Conservation (phyloP, 768 basidiomycete species). For the Mycena maculata region DNA sequence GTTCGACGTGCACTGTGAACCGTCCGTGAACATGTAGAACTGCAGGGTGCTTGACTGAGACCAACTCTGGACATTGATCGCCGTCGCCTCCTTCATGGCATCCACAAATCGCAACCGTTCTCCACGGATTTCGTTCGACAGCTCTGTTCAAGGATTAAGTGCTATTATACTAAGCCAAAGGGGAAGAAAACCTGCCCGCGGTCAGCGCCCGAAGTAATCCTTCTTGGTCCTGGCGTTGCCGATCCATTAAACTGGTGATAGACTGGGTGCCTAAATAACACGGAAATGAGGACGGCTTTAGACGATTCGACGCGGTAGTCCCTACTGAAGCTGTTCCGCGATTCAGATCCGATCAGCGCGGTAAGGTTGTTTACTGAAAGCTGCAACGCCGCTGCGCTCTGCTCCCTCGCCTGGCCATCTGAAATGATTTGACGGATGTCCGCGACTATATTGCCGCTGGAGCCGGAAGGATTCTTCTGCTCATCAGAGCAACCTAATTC, state of each 20-base stretch:
- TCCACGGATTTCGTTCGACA: slow-evolving; percentile 86
- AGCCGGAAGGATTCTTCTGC: slow-evolving; percentile 24
- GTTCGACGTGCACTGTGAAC: slow-evolving; percentile 79
- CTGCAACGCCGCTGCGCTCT: slow-evolving; percentile 51
- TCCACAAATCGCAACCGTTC: slow-evolving; percentile 90
- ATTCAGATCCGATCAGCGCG: slow-evolving; percentile 42
- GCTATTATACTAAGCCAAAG: neutral
- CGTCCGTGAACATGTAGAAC: slow-evolving; percentile 23
- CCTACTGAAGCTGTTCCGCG: slow-evolving; percentile 35
- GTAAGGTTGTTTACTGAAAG: slow-evolving; percentile 53
- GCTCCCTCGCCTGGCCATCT: slow-evolving; percentile 49
- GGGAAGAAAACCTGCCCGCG: slow-evolving; percentile 56
- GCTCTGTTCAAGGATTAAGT: slow-evolving; percentile 56
- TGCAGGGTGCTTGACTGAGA: neutral
- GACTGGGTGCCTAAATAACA: slow-evolving; percentile 62
- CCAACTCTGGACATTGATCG: slow-evolving; percentile 85
- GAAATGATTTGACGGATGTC: slow-evolving; percentile 52
- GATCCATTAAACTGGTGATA: slow-evolving; percentile 70
- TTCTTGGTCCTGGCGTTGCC: slow-evolving; percentile 80
- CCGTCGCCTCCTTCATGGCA: slow-evolving; percentile 94
- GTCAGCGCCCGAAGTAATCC: slow-evolving; percentile 73
- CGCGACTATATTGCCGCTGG: slow-evolving; percentile 45
- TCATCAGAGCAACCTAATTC: slow-evolving; percentile 55
- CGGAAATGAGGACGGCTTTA: slow-evolving; percentile 26
- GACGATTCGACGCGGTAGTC: neutral